phyloP scores from a whole-genome alignment of 257 asterid species.

The Leptodermis oblonga region DNA sequence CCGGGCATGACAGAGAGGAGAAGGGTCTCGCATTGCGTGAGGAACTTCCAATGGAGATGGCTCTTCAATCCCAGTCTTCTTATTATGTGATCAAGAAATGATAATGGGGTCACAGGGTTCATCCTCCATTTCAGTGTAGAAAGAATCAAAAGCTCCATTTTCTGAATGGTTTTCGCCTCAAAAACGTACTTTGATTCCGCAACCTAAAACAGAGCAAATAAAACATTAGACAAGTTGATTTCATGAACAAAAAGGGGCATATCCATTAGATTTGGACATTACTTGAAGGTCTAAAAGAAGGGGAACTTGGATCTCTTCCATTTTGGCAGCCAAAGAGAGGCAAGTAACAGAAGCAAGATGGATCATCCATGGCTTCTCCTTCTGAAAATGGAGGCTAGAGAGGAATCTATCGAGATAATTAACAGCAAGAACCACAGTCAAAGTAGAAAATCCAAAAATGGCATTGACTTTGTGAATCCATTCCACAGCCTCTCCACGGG shows the following conservation, averaged over 20 bases:
- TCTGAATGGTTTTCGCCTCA: slow-evolving; percentile 74
- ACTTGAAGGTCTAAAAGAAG: slow-evolving; percentile 89
- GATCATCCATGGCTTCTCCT: slow-evolving; percentile 83
- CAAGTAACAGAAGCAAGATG: slow-evolving; percentile 82
- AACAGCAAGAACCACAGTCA: slow-evolving; percentile 68
- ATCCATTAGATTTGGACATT: slow-evolving; percentile 8
- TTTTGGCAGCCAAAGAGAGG: slow-evolving; percentile 88
- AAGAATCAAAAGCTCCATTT: slow-evolving; percentile 87
- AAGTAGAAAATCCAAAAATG: slow-evolving; percentile 53
- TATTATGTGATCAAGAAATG: slow-evolving; percentile 70
- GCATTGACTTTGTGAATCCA: slow-evolving; percentile 64
- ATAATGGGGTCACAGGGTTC: slow-evolving; percentile 92
- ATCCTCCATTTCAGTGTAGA: slow-evolving; percentile 78
- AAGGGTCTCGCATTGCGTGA: slow-evolving; percentile 51
- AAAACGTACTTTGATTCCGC: slow-evolving; percentile 55
- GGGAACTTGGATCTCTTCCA: slow-evolving; percentile 80
- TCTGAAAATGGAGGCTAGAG: slow-evolving; percentile 28
- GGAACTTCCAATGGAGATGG: slow-evolving; percentile 54
- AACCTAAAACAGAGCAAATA: slow-evolving; percentile 38
- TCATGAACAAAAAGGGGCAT: neutral
- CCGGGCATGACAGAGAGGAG: slow-evolving; percentile 66
- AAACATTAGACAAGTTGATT: neutral
- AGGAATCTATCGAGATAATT: slow-evolving; percentile 76
- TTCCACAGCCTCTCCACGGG: slow-evolving; percentile 54
- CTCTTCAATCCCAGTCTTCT: slow-evolving; percentile 66